Base-by-base conservation (phyloP, 2,329 filamentous ascomycete genomes). In the Dendrostoma leiphaemia region DNA sequence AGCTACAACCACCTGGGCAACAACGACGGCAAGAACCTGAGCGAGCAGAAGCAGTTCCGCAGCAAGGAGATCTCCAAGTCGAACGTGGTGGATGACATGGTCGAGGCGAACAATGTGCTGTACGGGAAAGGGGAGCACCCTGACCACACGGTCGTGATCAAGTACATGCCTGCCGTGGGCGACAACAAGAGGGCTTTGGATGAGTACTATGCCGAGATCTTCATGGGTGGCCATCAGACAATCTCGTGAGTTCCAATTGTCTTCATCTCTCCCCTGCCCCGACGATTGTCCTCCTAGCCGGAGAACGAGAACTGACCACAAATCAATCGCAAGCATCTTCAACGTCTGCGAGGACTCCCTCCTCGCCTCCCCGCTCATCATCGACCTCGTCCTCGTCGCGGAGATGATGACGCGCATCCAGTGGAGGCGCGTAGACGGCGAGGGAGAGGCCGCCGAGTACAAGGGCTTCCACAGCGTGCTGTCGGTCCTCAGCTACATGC, bases 11-110 rank as follows among this genome's bases (percentile, higher is more conserved):
- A 99, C 73, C 86, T 99, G 53, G 94, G 94, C 68, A 99, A 99
- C 84, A 99, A 99, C 70, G 93, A 99, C 70, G 94, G 94, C 78
- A 97, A 92, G 86, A 99, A 99, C 79, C 76, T 99, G 65, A 96
- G 90, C 78, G 96, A 92, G 40, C 92, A 97, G 73, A 91, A 88
- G 79, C 94, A 97, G 76, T 99, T 99, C 85, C 92, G 94, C 66
- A 96, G 91, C 75, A 99, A 99, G 84, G 94, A 99, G 78, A 99
- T 99, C 64, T 96, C 90, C 76, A 99, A 99, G 82, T 96, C 91
- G 66, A 99, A 97, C 71, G 94, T 99, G 12, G 94, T 99, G 53
- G 94, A 99, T 70, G 94, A 99, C 79, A 99, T 99, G 94, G 94
- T 99, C 57, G 92, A 91, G 67, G 93, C 94, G 67, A 99, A 99